Evolutionary conservation across 208 protist genomes (phyloP), one percentile per base, ranked within the genome.

Genomic region (Kentomonas sorsogonicus): DNA sequence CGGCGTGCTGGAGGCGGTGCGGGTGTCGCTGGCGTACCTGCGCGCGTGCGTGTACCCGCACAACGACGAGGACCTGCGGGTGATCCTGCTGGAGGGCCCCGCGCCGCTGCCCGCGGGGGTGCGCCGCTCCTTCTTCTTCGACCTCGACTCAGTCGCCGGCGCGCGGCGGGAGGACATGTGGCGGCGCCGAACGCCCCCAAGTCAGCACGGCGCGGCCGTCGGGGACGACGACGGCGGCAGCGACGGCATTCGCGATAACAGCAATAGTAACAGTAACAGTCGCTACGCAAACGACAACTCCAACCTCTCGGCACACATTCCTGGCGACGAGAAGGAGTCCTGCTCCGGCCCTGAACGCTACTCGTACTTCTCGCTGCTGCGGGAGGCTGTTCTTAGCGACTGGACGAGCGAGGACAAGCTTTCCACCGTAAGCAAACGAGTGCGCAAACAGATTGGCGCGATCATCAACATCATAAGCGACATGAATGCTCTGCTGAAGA

Each of bases 21-120:
- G 66, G 0, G 71, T 76, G 0, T 40, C 89, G 31, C 68, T 88
- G 36, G 73, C 81, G 4, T 79, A 80, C 46, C 58, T 93, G 30
- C 78, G 82, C 15, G 60, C 86, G 9, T 80, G 73, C 36, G 53
- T 89, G 3, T 52, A 78, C 10, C 76, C 79, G 15, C 74, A 88
- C 56, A 53, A 48, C 38, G 72, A 92, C 53, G 53, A 67, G 25
- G 77, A 89, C 53, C 74, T 92, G 58, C 76, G 74, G 33, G 68
- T 66, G 46, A 72, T 77, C 5, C 59, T 92, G 33, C 53, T 20
- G 16, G 64, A 54, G 33, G 71, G 70, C 6, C 78, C 85, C 3
- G 41, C 59, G 52, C 69, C 73, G 46, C 74, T 87, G 16, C 25
- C 72, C 1, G 15, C 48, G 3, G 36, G 52, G 15, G 41, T 52